These are phyloP conservation scores for Aspergillus thermomutatus DNA, from an alignment of 2,329 filamentous ascomycete species.

Conservation along the genomic window DNA sequence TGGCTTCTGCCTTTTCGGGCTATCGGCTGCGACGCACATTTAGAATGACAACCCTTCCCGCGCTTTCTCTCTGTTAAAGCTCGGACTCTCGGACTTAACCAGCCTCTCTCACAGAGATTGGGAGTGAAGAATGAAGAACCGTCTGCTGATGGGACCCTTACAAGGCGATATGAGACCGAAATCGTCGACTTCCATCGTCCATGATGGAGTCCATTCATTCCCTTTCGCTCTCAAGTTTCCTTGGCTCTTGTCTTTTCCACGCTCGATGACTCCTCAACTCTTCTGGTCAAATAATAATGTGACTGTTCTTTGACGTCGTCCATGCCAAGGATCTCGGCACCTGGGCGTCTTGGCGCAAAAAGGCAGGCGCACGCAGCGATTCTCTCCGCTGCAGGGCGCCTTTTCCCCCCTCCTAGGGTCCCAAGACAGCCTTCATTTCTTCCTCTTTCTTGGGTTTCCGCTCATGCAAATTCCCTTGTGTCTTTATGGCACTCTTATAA, in stretches of 20 bases:
- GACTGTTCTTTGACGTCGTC: conserved; percentile 11
- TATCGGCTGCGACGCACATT: too few relatives aligned
- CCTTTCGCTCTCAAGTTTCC: not conserved
- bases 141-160: not conserved
- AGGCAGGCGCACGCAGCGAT: conserved; percentile 9
- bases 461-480: conserved; percentile 15
- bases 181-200: not conserved
- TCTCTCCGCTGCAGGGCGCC: conserved; percentile 14
- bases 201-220: not conserved
- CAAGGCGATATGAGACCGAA: not conserved
- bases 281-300: not conserved
- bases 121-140: not conserved
- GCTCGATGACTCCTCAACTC: not conserved
- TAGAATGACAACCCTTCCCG: not conserved
- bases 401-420: conserved; percentile 7
- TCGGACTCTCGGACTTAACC: too few relatives aligned
- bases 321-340: conserved; percentile 32
- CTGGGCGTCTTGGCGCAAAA: conserved; percentile 28
- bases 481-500: conserved; percentile 19
- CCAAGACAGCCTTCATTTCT: conserved; percentile 8
- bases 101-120: not conserved
- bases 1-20: too few relatives aligned
- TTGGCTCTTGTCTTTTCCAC: not conserved
- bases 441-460: conserved; percentile 19
- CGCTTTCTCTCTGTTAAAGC: not conserved